Base-by-base conservation (phyloP, 331 rosid genomes). In the Malus hybrid region DNA sequence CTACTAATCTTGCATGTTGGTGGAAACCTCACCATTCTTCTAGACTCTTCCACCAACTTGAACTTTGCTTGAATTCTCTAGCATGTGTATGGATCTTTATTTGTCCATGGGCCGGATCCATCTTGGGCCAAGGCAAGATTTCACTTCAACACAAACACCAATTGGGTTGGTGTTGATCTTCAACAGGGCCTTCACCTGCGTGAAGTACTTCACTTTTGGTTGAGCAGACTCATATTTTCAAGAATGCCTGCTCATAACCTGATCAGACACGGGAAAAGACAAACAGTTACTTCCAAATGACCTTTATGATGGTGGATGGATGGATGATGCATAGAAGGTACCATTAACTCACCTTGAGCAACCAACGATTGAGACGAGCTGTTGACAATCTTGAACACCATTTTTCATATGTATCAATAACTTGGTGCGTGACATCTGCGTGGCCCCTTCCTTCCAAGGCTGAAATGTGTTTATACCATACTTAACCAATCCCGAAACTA, bases 161-260 rank as follows among this genome's bases (percentile, higher is more conserved):
- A 22, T 22, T 22, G 22, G 22, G 22, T 22, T 22, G 22, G 22
- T 22, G 22, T 22, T 22, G 22, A 22, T 22, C 22, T 22, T 22
- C 22, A 22, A 22, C 22, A 22, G 22, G 59, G 97, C 96, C 87
- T 94, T 94, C 73, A 94, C 99, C 86, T 90, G 97, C 12, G 99
- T 94, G 81, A 94, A 94, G 81, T 94, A 94, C 79, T 94, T 91
- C 12, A 90, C 82, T 87, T 92, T 92, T 2, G 99, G 91, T 70
- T 88, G 96, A 46, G 96, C 92, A 73, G 96, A 89, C 85, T 88
- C 95, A 84, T 90, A 95, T 83, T 90, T 94, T 97, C 99, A 94
- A 31, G 97, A 94, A 85, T 94, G 99, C 84, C 97, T 85, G 87
- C 99, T 89, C 96, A 94, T 92, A 77, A 93, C 96, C 97, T 93